Base-by-base conservation (phyloP, 2,329 filamentous ascomycete species). In the Verticillium albo-atrum region DNA sequence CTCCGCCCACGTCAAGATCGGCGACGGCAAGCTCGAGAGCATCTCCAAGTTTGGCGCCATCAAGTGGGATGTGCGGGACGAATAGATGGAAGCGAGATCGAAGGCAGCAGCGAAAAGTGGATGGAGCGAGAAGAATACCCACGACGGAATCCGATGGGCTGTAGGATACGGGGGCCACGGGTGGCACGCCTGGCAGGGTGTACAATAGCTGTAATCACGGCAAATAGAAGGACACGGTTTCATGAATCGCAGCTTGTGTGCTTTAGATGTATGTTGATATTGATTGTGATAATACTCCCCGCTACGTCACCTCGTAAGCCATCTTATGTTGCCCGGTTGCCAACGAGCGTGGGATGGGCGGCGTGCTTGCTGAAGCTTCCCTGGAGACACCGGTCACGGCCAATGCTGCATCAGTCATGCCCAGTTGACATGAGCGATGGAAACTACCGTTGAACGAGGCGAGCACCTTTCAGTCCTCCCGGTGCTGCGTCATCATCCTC, bases 1-100 rank as follows among this genome's bases (percentile, higher is more conserved):
- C 61, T 89, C 93, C 68, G 88, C 87, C 27, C 87, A 94, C 61
- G 92, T 98, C 60, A 96, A 93, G 81, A 81, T 98, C 65, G 94
- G 93, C 51, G 80, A 85, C 61, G 81, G 81, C 61, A 82, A 80
- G 67, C 74, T 89, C 32, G 74, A 75, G 58, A 85, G 79, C 10
- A 68, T 82, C 58, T 76, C 78, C 47, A 74, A 75, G 52, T 82
- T 84, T 58, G 81, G 81, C 1, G 70, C 73, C 25, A 73, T 84
- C 6, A 73, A 77, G 64, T 86, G 83, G 83, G 72, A 72, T 60
- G 15, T 34, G 15, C 15, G 55, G 27, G 55, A 51, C 20, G 55
- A 50, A 10, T 57, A 57, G 42, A 28, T 4, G 55, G 14, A 7
- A 6, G 14, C 6, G n/a, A 27, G 26, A 15, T 54, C 51, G 26